Conservation (phyloP, 345 rosid species). For the Pistacia atlantica region DNA sequence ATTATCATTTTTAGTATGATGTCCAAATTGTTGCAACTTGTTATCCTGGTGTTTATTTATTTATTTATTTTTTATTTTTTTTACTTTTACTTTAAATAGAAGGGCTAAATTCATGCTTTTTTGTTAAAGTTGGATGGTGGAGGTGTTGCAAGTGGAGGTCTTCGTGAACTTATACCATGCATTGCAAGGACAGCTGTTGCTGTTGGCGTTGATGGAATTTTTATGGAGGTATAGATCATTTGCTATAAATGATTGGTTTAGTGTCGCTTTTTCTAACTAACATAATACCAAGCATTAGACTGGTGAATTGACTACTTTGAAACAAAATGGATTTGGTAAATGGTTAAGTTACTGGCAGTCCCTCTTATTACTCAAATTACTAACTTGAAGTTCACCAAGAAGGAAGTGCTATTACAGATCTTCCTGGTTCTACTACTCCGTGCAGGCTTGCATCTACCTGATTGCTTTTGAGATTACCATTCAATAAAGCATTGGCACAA, state of each 20-base stretch:
- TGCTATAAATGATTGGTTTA: conserved; percentile 10
- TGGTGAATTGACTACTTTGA: background rate
- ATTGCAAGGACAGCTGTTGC: conserved; percentile 96
- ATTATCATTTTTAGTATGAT: background rate
- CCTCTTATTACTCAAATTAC: background rate
- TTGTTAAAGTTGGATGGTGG: conserved; percentile 84
- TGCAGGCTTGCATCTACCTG: background rate
- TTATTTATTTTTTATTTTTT: background rate
- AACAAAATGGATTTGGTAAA: background rate
- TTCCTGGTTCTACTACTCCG: background rate
- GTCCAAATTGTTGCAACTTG: background rate
- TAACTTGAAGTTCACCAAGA: background rate
- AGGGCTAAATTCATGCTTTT: conserved; percentile 19
- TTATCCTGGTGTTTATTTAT: background rate
- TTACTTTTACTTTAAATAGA: background rate
- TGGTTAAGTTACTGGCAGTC: conserved; percentile 1
- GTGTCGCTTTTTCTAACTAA: background rate
- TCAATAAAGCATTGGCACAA: background rate
- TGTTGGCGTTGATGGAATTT: conserved; percentile 94
- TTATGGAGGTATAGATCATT: conserved; percentile 83
- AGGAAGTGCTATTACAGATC: background rate
- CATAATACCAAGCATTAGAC: background rate
- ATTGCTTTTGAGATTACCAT: background rate
- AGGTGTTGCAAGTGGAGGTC: conserved; percentile 99
- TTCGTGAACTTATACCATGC: conserved; percentile 96